Evolutionary conservation across 2,329 filamentous ascomycete genomes (phyloP).

Genomic region (Colletotrichum liriopes): DNA sequence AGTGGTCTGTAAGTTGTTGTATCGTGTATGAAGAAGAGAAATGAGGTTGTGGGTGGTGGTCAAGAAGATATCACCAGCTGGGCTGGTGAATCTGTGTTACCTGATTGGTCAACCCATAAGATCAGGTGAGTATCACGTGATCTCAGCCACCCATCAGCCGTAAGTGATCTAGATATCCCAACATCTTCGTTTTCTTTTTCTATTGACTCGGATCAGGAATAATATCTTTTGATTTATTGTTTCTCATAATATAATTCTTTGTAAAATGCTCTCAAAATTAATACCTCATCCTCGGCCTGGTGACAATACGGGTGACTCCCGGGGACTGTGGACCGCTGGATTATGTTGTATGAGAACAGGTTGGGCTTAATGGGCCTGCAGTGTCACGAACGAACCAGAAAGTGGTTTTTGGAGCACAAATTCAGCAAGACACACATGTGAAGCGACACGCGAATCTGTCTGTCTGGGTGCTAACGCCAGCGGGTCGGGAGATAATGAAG

Average conservation of each 20-base stretch:
- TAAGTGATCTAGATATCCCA: too few relatives aligned
- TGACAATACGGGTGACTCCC: background rate
- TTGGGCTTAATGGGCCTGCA: background rate
- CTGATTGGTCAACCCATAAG: too few relatives aligned
- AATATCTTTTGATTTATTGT: too few relatives aligned
- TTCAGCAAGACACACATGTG: background rate
- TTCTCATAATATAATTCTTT: background rate
- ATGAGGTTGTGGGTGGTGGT: too few relatives aligned
- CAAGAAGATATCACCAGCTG: too few relatives aligned
- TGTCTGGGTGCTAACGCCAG: background rate
- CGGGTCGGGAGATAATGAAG: background rate
- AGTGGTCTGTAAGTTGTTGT: too few relatives aligned
- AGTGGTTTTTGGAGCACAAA: background rate
- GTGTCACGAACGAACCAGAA: background rate
- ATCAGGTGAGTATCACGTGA: too few relatives aligned
- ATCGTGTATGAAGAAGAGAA: too few relatives aligned
- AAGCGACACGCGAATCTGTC: background rate
- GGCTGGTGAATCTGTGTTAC: too few relatives aligned
- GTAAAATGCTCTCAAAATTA: background rate
- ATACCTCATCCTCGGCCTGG: background rate
- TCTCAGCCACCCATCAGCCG: too few relatives aligned
- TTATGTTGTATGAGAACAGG: background rate
- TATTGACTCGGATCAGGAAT: too few relatives aligned
- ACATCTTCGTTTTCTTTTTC: too few relatives aligned
- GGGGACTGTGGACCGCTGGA: slow-evolving; percentile 6